Base-by-base conservation (phyloP, 1,139 yeast species). In the Saccharomyces hybrid region DNA sequence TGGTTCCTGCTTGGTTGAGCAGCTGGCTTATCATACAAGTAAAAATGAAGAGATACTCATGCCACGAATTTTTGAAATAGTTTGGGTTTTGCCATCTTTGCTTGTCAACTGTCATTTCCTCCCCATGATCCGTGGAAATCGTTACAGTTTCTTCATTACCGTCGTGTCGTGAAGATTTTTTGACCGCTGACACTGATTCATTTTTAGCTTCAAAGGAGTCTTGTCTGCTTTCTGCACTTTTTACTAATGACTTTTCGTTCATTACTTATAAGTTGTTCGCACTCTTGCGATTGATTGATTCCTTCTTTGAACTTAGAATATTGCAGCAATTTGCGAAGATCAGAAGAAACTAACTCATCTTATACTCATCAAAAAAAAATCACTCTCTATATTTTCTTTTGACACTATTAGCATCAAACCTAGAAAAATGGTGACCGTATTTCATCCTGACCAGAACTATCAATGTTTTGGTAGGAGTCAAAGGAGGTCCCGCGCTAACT, bases 11-110 rank as follows among this genome's bases (percentile, higher is more conserved):
- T 52, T 70, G 73, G 55, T 69, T 71, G 27, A 71, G 52, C 5
- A 69, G 52, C 54, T 72, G 75, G 13, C 78, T 75, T 66, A 75
- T 61, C 61, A 77, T 71, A 47, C 76, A 70, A 3, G 71, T 57
- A 0, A 65, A 51, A 0, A 76, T 70, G 13, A 74, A 65, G 1
- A 65, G 55, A 14, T 65, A 57, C 58, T 77, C 80, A 34, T 62
- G 55, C 47, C 55, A 57, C 5, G 53, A 42, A n/a, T 54, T 56
- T 6, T 53, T 53, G 41, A 65, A 63, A 50, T 65, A 65, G 14
- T 53, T 56, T 25, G 60, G 59, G 26, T 60, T 54, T 47, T 63
- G 67, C 61, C 64, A 60, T 47, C 57, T 60, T 7, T 54, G 52
- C 25, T 52, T 42, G 26, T 46, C 48, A 3, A 28, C 48, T 13